These are phyloP conservation scores for Sparassis latifolia DNA, from an alignment of 1,284 basidiomycete species.

Conservation along the genomic window DNA sequence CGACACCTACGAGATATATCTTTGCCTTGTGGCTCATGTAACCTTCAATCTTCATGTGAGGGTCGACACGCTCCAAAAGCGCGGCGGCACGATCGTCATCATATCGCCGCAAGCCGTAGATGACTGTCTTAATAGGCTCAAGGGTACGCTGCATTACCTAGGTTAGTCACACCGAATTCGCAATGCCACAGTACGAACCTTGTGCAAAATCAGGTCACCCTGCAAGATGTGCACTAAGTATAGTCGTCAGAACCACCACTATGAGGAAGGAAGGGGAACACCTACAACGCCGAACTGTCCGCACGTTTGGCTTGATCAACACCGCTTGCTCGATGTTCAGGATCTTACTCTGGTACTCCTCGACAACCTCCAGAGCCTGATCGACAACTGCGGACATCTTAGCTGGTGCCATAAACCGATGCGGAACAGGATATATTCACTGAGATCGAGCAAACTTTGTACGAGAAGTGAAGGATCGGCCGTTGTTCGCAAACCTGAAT, in stretches of 20 bases:
- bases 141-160: constrained; percentile 42
- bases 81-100: constrained; percentile 60
- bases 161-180: too few species aligned
- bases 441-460: constrained; percentile 55
- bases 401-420: not conserved
- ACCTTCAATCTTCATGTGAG: constrained; percentile 37
- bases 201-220: constrained; percentile 60
- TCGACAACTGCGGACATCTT: constrained; percentile 45
- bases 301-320: constrained; percentile 52
- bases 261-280: constrained; percentile 17
- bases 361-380: constrained; percentile 57
- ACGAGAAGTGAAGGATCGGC: constrained; percentile 58
- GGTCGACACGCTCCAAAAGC: constrained; percentile 33
- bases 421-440: constrained; percentile 22
- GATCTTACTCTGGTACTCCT: constrained; percentile 57
- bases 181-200: not conserved
- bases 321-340: constrained; percentile 54
- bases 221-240: constrained; percentile 60
- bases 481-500: constrained; percentile 52
- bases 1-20: constrained; percentile 50
- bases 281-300: constrained; percentile 47
- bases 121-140: constrained; percentile 58
- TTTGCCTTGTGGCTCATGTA: constrained; percentile 66
- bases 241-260: not conserved
- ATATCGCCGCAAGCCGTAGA: constrained; percentile 61